Base-by-base conservation (phyloP, 345 rosid genomes). In the Hirschfeldia incana region DNA sequence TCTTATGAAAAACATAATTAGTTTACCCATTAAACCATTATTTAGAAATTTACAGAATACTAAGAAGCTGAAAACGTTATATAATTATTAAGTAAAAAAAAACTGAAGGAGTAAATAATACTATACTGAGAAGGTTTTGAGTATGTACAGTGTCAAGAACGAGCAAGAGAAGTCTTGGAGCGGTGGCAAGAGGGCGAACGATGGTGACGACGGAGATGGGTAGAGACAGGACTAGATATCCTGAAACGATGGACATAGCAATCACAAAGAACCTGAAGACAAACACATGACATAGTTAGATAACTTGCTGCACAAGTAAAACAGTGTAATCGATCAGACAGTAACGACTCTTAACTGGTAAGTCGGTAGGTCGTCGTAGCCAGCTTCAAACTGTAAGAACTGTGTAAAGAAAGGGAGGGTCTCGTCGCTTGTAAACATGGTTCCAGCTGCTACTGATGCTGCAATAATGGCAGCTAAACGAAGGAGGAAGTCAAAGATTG, bases 381-480 rank as follows among this genome's bases (percentile, higher is more conserved):
- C 65, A 62, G 98, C 98, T 87, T 94, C 33, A 53, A 94, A 94
- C 78, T 89, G 97, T 78, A 87, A 87, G 87, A 92, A 94, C 80
- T 89, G 97, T 8, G 97, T 90, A 88, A 94, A 91, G 82, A 94
- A 91, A 3, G 98, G 98, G 39, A 94, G 93, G 64, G 93, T 86
- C 57, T 94, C 87, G 13, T 82, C 91, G 32, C 89, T 92, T 0
- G 93, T 92, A 64, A 88, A 94, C 95, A 92, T 90, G 1, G 88
- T 82, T 8, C 84, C 88, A 5, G 97, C 84, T 4, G 97, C 91
- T 6, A 86, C 84, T 16, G 87, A 79, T 65, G 90, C 65, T 9
- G 92, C 42, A 57, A 83, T 74, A 1, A 89, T 70, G 69, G 94
- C 94, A 9, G 85, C 88, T 59, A 94, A 29, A 76, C 98, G 90